These are phyloP conservation scores for Xylariaceae sp. DNA, from an alignment of 2,329 filamentous ascomycete species.

Conservation along the genomic window DNA sequence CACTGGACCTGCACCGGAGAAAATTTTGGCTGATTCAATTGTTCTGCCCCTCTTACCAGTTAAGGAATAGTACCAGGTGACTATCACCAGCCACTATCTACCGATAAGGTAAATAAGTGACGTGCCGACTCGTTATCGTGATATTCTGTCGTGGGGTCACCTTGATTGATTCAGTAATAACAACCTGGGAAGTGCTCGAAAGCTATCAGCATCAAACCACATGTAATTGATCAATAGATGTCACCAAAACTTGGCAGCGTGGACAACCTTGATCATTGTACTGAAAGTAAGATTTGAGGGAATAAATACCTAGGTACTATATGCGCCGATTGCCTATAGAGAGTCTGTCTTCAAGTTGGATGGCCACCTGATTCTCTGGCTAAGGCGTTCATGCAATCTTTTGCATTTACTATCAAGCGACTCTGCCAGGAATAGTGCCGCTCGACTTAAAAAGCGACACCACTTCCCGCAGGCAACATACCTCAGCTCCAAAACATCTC, in stretches of 20 bases:
- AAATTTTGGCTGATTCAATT: conserved; percentile 9
- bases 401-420: neutral
- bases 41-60: conserved; percentile 26
- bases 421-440: neutral
- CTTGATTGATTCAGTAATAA: too few species aligned
- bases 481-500: neutral
- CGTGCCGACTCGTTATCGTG: conserved; percentile 7
- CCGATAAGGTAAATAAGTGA: conserved; percentile 19
- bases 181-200: too few species aligned
- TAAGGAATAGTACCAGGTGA: conserved; percentile 22
- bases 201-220: too few species aligned
- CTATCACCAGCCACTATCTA: conserved; percentile 13
- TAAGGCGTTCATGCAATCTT: neutral
- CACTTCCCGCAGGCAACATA: neutral
- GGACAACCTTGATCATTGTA: too few species aligned
- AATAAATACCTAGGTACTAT: too few species aligned
- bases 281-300: neutral
- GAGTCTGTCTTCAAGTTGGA: too few species aligned
- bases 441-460: neutral
- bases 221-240: neutral
- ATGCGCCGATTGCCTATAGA: neutral
- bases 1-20: neutral
- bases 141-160: conserved; percentile 19
- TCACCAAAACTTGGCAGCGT: neutral
- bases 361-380: too few species aligned